Conservation (phyloP, 1,284 basidiomycete genomes). For the Ceratobasidium sp. region DNA sequence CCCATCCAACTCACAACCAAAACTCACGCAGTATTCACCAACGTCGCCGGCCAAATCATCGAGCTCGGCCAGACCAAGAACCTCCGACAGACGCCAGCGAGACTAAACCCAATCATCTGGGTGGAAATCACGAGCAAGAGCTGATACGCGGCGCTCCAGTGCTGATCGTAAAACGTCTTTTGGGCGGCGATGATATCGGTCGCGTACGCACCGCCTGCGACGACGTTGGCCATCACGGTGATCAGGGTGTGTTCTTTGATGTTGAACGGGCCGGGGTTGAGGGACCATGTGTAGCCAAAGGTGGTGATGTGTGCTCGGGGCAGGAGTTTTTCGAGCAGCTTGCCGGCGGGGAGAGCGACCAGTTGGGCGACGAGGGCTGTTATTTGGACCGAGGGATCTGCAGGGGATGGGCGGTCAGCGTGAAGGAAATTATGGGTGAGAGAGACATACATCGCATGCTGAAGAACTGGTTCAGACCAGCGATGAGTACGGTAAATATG, state of each 20-base stretch:
- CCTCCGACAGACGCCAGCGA: constrained; percentile 72
- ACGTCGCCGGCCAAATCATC: constrained; percentile 85
- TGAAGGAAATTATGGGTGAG: too few relatives aligned
- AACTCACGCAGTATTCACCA: constrained; percentile 65
- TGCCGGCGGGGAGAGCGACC: constrained; percentile 70
- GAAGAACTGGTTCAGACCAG: constrained; percentile 65
- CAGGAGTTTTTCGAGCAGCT: constrained; percentile 72
- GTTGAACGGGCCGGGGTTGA: constrained; percentile 80
- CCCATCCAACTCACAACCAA: too few relatives aligned
- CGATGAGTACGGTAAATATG: constrained; percentile 65
- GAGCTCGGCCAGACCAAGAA: constrained; percentile 82
- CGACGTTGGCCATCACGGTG: constrained; percentile 58
- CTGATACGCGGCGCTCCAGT: constrained; percentile 57
- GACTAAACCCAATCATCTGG: constrained; percentile 78
- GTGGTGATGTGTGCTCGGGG: constrained; percentile 72
- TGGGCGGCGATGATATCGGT: constrained; percentile 74
- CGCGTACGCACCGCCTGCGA: constrained; percentile 55
- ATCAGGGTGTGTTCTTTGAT: constrained; percentile 77
- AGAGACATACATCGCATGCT: constrained; percentile 73
- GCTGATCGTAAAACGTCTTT: constrained; percentile 68
- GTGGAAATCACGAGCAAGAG: constrained; percentile 75
- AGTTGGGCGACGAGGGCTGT: constrained; percentile 60
- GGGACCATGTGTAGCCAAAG: constrained; percentile 68
- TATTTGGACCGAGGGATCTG: constrained; percentile 60
- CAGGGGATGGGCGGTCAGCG: constrained; percentile 58